These are phyloP conservation scores for Rhododendron williamsianum DNA, from an alignment of 148 eudicot species.

Conservation along the genomic window DNA sequence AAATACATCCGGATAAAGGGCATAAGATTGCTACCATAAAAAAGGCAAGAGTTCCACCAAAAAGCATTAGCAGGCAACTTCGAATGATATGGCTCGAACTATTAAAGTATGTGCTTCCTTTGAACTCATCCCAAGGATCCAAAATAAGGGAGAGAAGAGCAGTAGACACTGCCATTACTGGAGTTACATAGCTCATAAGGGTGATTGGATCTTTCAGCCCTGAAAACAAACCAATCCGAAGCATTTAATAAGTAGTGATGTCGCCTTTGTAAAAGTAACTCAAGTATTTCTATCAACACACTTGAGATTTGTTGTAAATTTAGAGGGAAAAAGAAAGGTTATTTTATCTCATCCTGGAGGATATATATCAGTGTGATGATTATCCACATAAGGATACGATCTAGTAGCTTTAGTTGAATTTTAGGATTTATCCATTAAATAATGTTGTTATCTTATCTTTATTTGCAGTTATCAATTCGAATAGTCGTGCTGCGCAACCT, in stretches of 20 bases:
- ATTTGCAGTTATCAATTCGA: neutral
- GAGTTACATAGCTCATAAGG: conserved; percentile 95
- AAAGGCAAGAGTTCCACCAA: conserved; percentile 95
- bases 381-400: neutral
- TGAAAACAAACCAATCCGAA: conserved; percentile 20
- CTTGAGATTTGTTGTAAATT: neutral
- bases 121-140: conserved; percentile 91
- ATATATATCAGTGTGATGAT: no score
- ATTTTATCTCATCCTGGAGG: no score
- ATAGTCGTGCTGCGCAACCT: no score
- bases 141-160: conserved; percentile 63
- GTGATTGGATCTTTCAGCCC: conserved; percentile 92
- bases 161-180: conserved; percentile 81
- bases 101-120: conserved; percentile 57
- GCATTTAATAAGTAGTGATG: conserved; percentile 10
- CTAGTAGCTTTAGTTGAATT: neutral
- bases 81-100: conserved; percentile 63
- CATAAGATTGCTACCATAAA: conserved; percentile 56
- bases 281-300: neutral
- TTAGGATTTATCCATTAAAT: neutral
- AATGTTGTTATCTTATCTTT: neutral
- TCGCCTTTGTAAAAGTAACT: neutral
- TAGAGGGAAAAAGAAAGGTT: no score
- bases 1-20: neutral
- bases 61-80: conserved; percentile 88